phyloP scores from a whole-genome alignment of 208 protist species.

The Phytomonas sp. region DNA sequence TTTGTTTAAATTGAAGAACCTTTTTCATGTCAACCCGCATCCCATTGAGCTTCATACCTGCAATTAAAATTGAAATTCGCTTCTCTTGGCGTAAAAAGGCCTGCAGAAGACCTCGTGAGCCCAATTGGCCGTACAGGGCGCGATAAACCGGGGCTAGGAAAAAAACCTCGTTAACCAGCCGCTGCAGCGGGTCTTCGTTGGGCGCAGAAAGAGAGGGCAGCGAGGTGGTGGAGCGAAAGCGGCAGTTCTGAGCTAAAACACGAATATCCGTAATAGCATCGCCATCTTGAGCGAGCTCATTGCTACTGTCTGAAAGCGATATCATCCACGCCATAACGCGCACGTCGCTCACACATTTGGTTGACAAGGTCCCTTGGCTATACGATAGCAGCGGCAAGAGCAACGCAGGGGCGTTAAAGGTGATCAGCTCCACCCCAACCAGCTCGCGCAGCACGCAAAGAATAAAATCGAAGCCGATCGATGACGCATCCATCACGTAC shows the following conservation, averaged over 20 bases:
- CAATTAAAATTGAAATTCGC: constrained; percentile 62
- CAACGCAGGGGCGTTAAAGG: constrained; percentile 70
- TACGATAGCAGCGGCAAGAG: constrained; percentile 52
- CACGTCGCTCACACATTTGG: constrained; percentile 72
- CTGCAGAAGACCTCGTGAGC: constrained; percentile 66
- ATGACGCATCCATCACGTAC: constrained; percentile 31
- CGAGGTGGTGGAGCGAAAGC: background rate
- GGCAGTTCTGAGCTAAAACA: too few relatives aligned
- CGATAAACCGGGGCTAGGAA: constrained; percentile 71
- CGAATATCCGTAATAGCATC: too few relatives aligned
- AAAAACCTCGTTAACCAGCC: constrained; percentile 57
- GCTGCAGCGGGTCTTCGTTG: constrained; percentile 18
- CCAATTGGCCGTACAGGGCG: constrained; percentile 69
- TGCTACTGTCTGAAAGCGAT: background rate
- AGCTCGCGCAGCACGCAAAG: constrained; percentile 53
- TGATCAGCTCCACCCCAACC: constrained; percentile 81
- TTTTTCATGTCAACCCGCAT: constrained; percentile 50
- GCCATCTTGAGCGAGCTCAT: background rate
- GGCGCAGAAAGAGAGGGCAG: background rate
- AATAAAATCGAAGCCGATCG: constrained; percentile 42
- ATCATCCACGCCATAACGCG: constrained; percentile 83
- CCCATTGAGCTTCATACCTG: constrained; percentile 67
- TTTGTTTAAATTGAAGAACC: constrained; percentile 45
- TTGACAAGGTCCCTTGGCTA: constrained; percentile 35
- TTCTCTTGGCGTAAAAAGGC: constrained; percentile 84